These are phyloP conservation scores for Chlamydomonas schloesseri DNA, from an alignment of 139 green algal species.

Conservation along the genomic window DNA sequence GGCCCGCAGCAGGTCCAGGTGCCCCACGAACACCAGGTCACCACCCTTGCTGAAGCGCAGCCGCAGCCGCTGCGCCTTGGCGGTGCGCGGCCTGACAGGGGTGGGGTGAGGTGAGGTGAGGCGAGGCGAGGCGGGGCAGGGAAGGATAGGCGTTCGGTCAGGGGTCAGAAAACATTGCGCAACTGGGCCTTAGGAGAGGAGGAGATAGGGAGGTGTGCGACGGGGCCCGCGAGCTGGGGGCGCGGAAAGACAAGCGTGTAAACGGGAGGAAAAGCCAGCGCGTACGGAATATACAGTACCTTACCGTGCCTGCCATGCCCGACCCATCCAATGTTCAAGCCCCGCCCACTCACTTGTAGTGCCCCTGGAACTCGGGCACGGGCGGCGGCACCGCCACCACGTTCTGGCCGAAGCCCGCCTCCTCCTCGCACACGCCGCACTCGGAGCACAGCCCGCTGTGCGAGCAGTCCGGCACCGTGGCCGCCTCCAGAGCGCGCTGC, in stretches of 20 bases:
- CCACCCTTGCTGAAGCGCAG: slow-evolving; percentile 66
- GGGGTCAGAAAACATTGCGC: too few species aligned
- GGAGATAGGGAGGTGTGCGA: too few species aligned
- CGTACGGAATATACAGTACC: too few species aligned
- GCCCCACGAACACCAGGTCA: slow-evolving; percentile 78
- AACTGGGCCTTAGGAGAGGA: too few species aligned
- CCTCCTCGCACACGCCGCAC: slow-evolving; percentile 83
- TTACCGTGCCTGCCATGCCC: too few species aligned
- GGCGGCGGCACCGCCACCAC: slow-evolving; percentile 72
- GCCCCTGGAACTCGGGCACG: slow-evolving; percentile 71
- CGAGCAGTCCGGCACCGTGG: slow-evolving; percentile 82
- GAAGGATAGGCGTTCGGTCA: too few species aligned
- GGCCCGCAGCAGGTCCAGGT: slow-evolving; percentile 74
- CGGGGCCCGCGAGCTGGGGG: too few species aligned
- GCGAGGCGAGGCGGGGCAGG: too few species aligned
- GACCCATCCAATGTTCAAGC: too few species aligned
- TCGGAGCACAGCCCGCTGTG: slow-evolving; percentile 77
- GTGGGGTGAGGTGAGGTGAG: background rate
- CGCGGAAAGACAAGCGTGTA: too few species aligned
- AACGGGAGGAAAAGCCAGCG: too few species aligned
- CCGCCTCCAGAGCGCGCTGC: slow-evolving; percentile 78
- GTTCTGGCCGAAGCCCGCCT: slow-evolving; percentile 63
- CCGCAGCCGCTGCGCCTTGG: slow-evolving; percentile 62
- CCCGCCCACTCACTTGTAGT: slow-evolving; percentile 47
- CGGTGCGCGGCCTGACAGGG: slow-evolving; percentile 38